These are phyloP conservation scores for Scenedesmus sp. DNA, from an alignment of 163 green algal genomes.

Conservation along the genomic window DNA sequence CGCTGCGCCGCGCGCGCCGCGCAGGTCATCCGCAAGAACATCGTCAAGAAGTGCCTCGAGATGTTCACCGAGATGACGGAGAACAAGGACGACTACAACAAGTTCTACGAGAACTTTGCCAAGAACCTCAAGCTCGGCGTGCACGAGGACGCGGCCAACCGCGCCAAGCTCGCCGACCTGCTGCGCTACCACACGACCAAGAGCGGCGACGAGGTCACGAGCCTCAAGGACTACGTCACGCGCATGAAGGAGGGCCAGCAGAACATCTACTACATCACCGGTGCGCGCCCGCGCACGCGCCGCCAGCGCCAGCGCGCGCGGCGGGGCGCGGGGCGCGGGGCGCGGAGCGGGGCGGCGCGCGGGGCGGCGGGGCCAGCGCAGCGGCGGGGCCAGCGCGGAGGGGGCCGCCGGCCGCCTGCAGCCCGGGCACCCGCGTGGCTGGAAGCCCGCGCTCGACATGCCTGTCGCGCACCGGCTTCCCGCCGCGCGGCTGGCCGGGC, in stretches of 20 bases:
- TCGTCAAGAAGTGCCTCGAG: slow-evolving; percentile 99
- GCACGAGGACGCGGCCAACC: slow-evolving; percentile 88
- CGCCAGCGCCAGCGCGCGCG: not conserved
- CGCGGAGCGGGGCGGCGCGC: not conserved
- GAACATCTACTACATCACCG: slow-evolving; percentile 99
- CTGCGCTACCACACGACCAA: slow-evolving; percentile 99
- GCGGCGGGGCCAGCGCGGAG: no score
- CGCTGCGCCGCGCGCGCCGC: not conserved
- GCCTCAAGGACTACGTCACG: slow-evolving; percentile 99
- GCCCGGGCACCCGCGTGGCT: no score
- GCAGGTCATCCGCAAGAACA: slow-evolving; percentile 99
- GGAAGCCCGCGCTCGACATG: no score
- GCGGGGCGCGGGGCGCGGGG: not conserved
- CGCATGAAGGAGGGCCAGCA: slow-evolving; percentile 99
- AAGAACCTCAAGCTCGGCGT: slow-evolving; percentile 99
- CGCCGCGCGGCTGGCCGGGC: no score
- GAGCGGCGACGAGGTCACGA: slow-evolving; percentile 96
- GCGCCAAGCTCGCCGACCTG: slow-evolving; percentile 96
- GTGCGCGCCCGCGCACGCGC: slow-evolving; percentile 37
- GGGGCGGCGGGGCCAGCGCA: no score
- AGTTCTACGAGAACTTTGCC: slow-evolving; percentile 99
- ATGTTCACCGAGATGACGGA: slow-evolving; percentile 98
- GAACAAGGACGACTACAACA: slow-evolving; percentile 99
- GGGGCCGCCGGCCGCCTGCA: no score
- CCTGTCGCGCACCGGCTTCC: no score